Evolutionary conservation across 768 basidiomycete species (phyloP).

Genomic region (Tephrocybe sp.): DNA sequence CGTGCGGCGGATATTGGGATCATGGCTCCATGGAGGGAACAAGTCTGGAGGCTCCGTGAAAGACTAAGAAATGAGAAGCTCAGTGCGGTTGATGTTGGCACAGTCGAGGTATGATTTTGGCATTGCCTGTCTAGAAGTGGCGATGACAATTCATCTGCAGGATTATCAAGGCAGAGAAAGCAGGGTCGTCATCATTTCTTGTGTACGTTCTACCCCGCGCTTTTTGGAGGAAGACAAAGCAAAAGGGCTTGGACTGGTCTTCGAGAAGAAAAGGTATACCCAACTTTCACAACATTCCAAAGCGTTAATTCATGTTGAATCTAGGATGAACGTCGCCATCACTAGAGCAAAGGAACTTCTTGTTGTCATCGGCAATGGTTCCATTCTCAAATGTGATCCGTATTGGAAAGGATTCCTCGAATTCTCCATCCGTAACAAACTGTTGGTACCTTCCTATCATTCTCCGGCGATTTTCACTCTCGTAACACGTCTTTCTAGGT

Average conservation of each 20-base stretch:
- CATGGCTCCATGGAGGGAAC: conserved; percentile 54
- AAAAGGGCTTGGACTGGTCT: conserved; percentile 46
- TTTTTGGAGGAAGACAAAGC: conserved; percentile 48
- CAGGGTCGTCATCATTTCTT: conserved; percentile 50
- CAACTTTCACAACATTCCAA: not conserved
- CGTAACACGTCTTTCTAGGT: conserved; percentile 27
- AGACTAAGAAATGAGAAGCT: conserved; percentile 40
- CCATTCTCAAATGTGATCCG: conserved; percentile 41
- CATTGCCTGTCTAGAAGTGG: not conserved
- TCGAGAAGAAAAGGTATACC: conserved; percentile 45
- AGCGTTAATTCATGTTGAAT: not conserved
- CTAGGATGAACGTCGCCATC: conserved; percentile 55
- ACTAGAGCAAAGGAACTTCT: conserved; percentile 56
- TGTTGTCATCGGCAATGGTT: conserved; percentile 47
- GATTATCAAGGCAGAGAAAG: conserved; percentile 55
- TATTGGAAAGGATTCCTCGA: conserved; percentile 54
- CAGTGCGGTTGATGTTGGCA: conserved; percentile 49
- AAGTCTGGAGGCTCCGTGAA: conserved; percentile 52
- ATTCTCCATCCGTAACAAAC: conserved; percentile 44
- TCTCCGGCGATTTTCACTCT: not conserved
- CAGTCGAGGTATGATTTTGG: conserved; percentile 39
- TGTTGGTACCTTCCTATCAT: conserved; percentile 29
- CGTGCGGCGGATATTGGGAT: conserved; percentile 43
- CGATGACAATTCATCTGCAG: conserved; percentile 16
- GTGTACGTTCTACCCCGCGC: conserved; percentile 44